phyloP scores from a whole-genome alignment of 768 basidiomycete species.

The Hericium erinaceus region DNA sequence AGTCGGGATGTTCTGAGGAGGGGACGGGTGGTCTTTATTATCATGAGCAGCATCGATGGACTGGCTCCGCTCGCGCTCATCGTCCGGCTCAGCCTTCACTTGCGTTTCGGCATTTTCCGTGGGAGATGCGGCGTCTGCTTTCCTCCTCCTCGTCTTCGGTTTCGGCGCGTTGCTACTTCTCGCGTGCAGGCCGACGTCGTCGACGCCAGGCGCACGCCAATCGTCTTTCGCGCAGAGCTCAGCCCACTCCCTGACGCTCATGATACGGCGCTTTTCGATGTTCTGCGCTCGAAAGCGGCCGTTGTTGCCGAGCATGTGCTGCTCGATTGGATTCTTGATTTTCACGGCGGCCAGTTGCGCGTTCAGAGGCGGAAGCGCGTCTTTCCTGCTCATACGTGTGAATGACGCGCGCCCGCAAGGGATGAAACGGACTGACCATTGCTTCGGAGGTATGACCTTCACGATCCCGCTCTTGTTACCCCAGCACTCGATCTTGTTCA shows the following conservation, averaged over 20 bases:
- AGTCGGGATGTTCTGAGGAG: conserved; percentile 33
- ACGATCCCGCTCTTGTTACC: conserved; percentile 87
- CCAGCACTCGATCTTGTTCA: conserved; percentile 84
- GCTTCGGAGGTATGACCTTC: conserved; percentile 90
- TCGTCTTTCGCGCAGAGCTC: conserved; percentile 69
- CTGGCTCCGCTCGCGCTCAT: conserved; percentile 20
- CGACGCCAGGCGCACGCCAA: conserved; percentile 61
- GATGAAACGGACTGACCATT: conserved; percentile 56
- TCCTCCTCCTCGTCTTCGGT: conserved; percentile 26
- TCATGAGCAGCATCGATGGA: conserved; percentile 12
- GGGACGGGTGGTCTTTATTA: conserved; percentile 21
- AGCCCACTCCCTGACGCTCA: conserved; percentile 85
- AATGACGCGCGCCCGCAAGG: conserved; percentile 10
- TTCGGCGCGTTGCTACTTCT: conserved; percentile 23
- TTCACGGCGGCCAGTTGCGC: conserved; percentile 66
- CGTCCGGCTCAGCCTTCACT: conserved; percentile 41
- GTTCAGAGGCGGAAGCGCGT: conserved; percentile 60
- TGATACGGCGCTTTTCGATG: conserved; percentile 73
- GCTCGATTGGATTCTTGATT: conserved; percentile 87
- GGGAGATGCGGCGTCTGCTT: conserved; percentile 32
- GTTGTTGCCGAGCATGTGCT: conserved; percentile 78
- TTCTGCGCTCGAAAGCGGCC: conserved; percentile 90
- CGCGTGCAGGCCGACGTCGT: conserved; percentile 45
- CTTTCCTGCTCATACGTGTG: conserved; percentile 39
- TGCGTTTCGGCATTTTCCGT: conserved; percentile 27